These are phyloP conservation scores for Cutaneotrichosporon cavernicola DNA, from an alignment of 1,284 basidiomycete species.

Conservation along the genomic window DNA sequence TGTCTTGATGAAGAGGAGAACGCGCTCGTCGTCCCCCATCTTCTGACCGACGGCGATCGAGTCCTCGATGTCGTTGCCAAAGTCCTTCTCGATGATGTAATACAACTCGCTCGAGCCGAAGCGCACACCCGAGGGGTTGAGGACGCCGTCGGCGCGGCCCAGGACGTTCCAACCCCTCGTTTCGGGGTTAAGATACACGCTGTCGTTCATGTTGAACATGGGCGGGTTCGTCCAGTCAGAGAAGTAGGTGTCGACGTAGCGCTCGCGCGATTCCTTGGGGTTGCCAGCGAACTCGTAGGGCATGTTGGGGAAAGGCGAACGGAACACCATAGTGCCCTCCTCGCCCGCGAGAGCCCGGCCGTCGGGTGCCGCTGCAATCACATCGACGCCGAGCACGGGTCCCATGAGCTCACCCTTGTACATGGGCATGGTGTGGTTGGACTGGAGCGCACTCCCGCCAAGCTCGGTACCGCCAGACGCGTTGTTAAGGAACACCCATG, in stretches of 20 bases:
- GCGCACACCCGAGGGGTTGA: constrained; percentile 35
- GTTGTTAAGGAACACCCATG: constrained; percentile 37
- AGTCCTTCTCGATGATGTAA: constrained; percentile 32
- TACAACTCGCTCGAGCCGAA: constrained; percentile 34
- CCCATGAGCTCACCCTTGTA: constrained; percentile 44
- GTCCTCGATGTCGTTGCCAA: constrained; percentile 38
- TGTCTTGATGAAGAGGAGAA: constrained; percentile 43
- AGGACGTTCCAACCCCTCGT: constrained; percentile 25
- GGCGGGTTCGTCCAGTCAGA: constrained; percentile 31
- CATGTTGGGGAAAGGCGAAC: constrained; percentile 46
- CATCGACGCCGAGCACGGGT: constrained; percentile 41
- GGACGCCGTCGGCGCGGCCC: constrained; percentile 33
- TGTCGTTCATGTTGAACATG: constrained; percentile 32
- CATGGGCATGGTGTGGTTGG: constrained; percentile 34
- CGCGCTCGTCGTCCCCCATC: constrained; percentile 40
- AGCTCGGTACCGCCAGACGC: constrained; percentile 44
- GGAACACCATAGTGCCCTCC: constrained; percentile 43
- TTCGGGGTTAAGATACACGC: constrained; percentile 25
- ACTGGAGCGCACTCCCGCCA: constrained; percentile 39
- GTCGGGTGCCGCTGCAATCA: constrained; percentile 28
- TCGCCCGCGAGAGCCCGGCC: constrained; percentile 23
- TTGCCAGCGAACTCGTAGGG: constrained; percentile 37
- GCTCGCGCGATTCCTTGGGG: constrained; percentile 31
- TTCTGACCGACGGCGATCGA: constrained; percentile 43
- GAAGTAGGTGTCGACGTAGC: constrained; percentile 48